Base-by-base conservation (phyloP, 2,329 filamentous ascomycete species). In the Verticillium tricorpus region DNA sequence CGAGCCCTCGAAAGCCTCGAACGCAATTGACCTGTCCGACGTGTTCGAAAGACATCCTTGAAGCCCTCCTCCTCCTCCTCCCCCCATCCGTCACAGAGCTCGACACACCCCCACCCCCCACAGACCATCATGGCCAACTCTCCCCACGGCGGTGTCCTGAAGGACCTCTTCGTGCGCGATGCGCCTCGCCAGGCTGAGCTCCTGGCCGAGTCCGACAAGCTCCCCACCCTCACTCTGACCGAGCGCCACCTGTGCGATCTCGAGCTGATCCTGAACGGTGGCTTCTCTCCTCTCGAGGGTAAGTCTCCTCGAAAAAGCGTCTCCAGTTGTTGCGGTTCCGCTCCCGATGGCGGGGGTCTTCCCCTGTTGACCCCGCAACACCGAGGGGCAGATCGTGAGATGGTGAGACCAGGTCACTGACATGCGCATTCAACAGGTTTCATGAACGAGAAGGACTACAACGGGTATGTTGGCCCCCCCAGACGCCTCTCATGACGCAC, bases 211-310 rank as follows among this genome's bases (percentile, higher is more conserved):
- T 91, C 94, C 52, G 93, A 97, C 83, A 89, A 75, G 35, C 88
- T 98, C 56, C 92, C 93, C 40, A 91, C 94, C 40, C 84, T 99
- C 69, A 81, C 90, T 63, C 88, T 99, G 68, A 90, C 86, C 59
- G 95, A 99, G 85, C 89, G 95, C 72, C 95, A 99, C 80, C 88
- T 99, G 58, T 99, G 95, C 80, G 95, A 99, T 84, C 85, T 99
- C 69, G 95, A 99, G 80, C 81, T 99, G 78, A 93, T 99, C 73
- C 88, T 99, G 77, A 98, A 93, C 78, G 95, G 95, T 75, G 95
- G 95, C 68, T 99, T 99, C 83, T 97, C 93, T 67, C 95, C 95
- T 63, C 87, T 99, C 50, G 94, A 99, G 87, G 95, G 93, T 96
- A 72, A 66, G 87, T 84, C 54, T 45, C 31, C 50, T 15, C 25